Evolutionary conservation across 768 basidiomycete genomes (phyloP), one percentile per base, ranked within the genome.

Genomic region (Amanita exitialis): DNA sequence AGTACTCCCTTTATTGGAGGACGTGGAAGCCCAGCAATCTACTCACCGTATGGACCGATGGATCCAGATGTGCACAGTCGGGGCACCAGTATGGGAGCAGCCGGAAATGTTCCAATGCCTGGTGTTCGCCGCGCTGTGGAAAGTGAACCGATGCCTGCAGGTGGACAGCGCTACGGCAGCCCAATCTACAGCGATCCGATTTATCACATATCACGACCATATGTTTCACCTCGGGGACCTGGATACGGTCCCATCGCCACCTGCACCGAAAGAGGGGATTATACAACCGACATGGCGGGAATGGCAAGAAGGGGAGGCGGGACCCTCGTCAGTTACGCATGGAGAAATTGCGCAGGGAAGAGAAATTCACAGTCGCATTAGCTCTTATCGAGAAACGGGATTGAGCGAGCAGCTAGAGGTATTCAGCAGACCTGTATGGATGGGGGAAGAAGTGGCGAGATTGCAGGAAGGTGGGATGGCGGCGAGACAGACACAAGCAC

Each of bases 301-400:
- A 28, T 74, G 69, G 71, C 56, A 68, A 56, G 74, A 77, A 53
- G 65, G 64, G 7, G 78, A 77, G 54, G 68, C 73, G 34, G 74
- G 75, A 6, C 70, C 68, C 25, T 73, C 75, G n/a, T 69, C 67
- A 1, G 62, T 69, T 54, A 56, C 59, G 53, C 63, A 54, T 44
- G 45, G 56, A 42, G 54, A 60, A 20, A 53, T 54, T 32, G 28
- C 59, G 53, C 63, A 54, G 43, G 45, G 55, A n/a, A 39, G 56
- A 42, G 54, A 60, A 18, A 53, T 54, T 35, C 60, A 61, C 44
- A 18, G 49, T 37, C 25, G 55, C 58, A 47, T 54, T 51, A 41
- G 57, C 56, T 15, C 30, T n/a, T 28, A 51, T 20, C 49, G 20
- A 44, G 13, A 15, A 21, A 2, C 3, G 21, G 27, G 42, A 35